Evolutionary conservation across 805 yeast species (phyloP).

Genomic region (Candida krabiensis): DNA sequence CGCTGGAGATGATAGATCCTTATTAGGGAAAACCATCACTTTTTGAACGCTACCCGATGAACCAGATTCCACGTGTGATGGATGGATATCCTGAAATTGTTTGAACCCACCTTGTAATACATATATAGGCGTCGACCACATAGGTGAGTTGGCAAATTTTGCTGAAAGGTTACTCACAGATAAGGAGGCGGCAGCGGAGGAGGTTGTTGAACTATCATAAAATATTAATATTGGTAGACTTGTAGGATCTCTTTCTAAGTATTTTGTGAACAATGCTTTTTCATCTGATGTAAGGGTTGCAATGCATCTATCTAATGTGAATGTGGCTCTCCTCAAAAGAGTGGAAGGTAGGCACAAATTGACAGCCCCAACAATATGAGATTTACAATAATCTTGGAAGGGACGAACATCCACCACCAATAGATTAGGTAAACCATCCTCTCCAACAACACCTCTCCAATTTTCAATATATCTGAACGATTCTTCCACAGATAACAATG

Average conservation of each 20-base stretch:
- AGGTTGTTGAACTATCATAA: conserved; percentile 47
- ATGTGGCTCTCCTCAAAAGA: conserved; percentile 70
- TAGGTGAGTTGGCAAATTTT: conserved; percentile 43
- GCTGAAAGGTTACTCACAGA: conserved; percentile 46
- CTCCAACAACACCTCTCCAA: conserved; percentile 19
- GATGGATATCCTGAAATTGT: conserved; percentile 32
- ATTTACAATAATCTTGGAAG: conserved; percentile 64
- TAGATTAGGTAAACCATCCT: conserved; percentile 30
- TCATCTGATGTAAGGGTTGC: conserved; percentile 59
- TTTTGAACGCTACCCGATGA: conserved; percentile 16
- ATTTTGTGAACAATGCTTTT: conserved; percentile 39
- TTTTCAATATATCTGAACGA: conserved; percentile 18
- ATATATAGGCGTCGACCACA: conserved; percentile 42
- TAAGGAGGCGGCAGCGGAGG: conserved; percentile 33
- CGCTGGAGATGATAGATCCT: conserved; percentile 11
- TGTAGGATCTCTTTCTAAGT: conserved; percentile 27
- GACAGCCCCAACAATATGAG: conserved; percentile 59
- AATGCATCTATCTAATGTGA: conserved; percentile 61
- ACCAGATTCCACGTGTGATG: conserved; percentile 29
- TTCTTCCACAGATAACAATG: conserved; percentile 18
- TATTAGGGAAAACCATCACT: conserved; percentile 19
- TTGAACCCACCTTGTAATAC: conserved; percentile 44
- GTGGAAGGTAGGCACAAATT: conserved; percentile 92
- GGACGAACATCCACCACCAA: conserved; percentile 80
- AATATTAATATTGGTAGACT: conserved; percentile 46